These are phyloP conservation scores for Epichloe hybrida DNA, from an alignment of 2,329 filamentous ascomycete species.

Conservation along the genomic window DNA sequence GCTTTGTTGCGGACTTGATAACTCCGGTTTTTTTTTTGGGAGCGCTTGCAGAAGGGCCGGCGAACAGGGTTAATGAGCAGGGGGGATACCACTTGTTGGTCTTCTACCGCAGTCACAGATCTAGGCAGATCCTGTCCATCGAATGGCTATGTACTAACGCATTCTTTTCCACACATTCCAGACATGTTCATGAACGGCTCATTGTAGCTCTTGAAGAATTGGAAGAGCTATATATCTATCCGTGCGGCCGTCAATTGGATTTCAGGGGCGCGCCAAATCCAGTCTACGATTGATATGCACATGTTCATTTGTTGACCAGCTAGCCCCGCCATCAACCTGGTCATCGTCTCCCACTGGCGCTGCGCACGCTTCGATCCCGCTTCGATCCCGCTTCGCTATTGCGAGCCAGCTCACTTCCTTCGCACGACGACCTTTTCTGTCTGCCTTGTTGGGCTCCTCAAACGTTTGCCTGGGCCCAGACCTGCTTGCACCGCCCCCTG, in stretches of 20 bases:
- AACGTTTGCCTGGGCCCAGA: background rate
- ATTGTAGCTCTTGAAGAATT: too few species aligned
- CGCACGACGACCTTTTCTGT: background rate
- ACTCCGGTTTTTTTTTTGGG: background rate
- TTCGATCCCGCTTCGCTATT: background rate
- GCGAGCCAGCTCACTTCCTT: background rate
- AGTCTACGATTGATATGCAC: background rate
- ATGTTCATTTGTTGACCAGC: background rate
- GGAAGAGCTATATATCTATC: too few species aligned
- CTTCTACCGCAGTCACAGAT: too few species aligned
- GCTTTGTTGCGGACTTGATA: background rate
- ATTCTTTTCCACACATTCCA: too few species aligned
- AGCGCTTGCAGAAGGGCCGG: background rate
- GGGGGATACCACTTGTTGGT: background rate
- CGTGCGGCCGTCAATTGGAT: background rate
- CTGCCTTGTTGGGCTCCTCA: background rate
- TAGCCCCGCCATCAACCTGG: slow-evolving; percentile 2
- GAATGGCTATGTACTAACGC: too few species aligned
- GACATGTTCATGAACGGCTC: too few species aligned
- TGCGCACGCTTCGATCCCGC: background rate
- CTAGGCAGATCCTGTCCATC: too few species aligned
- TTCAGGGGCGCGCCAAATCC: background rate
- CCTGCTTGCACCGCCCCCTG: background rate
- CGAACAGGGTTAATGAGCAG: background rate
- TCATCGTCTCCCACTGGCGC: background rate